Evolutionary conservation across 2,329 filamentous ascomycete genomes (phyloP).

Genomic region (Rasamsonia emersonii): DNA sequence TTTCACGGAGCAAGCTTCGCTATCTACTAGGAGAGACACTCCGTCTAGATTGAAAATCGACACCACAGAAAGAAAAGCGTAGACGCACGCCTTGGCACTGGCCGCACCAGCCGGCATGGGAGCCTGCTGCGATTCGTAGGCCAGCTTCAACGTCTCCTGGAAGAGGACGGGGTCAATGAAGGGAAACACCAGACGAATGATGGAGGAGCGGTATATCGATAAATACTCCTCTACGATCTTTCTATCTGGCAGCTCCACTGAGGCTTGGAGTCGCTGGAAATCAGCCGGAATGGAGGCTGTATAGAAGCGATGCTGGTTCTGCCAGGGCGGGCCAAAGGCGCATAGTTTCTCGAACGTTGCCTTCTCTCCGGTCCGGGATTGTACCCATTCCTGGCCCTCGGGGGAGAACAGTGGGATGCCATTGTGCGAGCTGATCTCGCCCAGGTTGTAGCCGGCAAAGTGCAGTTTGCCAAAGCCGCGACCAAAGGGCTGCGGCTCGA

Average conservation of each 20-base stretch:
- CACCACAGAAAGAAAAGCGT: slow-evolving; percentile 40
- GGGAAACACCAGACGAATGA: slow-evolving; percentile 41
- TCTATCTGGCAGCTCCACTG: slow-evolving; percentile 30
- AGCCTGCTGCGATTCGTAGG: slow-evolving; percentile 29
- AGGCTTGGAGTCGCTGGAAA: slow-evolving; percentile 6
- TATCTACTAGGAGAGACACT: too few relatives aligned
- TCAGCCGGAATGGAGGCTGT: not conserved
- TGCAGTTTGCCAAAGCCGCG: slow-evolving; percentile 33
- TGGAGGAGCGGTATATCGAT: slow-evolving; percentile 21
- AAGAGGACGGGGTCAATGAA: slow-evolving; percentile 42
- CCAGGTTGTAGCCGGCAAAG: slow-evolving; percentile 41
- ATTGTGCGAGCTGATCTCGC: slow-evolving; percentile 39
- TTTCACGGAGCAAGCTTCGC: slow-evolving; percentile 33
- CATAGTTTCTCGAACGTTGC: slow-evolving; percentile 22
- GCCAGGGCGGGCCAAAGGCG: slow-evolving; percentile 23
- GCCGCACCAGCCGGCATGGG: slow-evolving; percentile 17
- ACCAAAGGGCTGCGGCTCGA: slow-evolving; percentile 10
- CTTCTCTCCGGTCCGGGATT: slow-evolving; percentile 35
- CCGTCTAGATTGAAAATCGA: slow-evolving; percentile 16
- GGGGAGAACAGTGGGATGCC: slow-evolving; percentile 44
- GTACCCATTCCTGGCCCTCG: slow-evolving; percentile 42
- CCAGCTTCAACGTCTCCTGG: slow-evolving; percentile 34
- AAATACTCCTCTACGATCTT: slow-evolving; percentile 23
- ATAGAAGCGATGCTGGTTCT: slow-evolving; percentile 16
- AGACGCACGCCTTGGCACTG: slow-evolving; percentile 39